These are phyloP conservation scores for Phialophora verrucosa DNA, from an alignment of 2,329 filamentous ascomycete species.

Conservation along the genomic window DNA sequence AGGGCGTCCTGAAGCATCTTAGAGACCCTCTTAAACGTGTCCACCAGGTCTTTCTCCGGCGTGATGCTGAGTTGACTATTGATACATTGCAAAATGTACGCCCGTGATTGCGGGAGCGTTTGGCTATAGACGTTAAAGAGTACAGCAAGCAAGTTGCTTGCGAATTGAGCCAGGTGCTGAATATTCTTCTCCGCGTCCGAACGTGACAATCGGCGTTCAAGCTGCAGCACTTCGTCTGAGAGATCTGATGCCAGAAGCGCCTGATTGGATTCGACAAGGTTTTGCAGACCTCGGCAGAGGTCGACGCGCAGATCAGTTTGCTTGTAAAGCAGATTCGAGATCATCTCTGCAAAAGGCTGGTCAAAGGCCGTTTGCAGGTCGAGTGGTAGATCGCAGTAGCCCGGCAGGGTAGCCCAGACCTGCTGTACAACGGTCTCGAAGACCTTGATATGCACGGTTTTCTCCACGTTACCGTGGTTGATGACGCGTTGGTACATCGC, in stretches of 20 bases:
- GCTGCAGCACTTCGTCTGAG: constrained; percentile 72
- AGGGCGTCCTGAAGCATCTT: constrained; percentile 79
- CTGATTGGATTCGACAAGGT: constrained; percentile 89
- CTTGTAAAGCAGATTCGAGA: constrained; percentile 90
- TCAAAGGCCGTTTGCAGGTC: constrained; percentile 80
- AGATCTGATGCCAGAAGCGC: constrained; percentile 73
- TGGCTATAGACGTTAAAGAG: constrained; percentile 99
- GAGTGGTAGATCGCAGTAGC: constrained; percentile 90
- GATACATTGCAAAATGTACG: constrained; percentile 89
- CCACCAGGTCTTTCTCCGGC: constrained; percentile 75
- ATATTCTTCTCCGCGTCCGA: constrained; percentile 78
- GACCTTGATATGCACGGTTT: constrained; percentile 96
- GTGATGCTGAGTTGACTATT: constrained; percentile 93
- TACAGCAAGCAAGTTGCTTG: constrained; percentile 89
- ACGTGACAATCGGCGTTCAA: constrained; percentile 79
- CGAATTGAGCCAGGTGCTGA: constrained; percentile 76
- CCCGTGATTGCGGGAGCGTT: constrained; percentile 88
- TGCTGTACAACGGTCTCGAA: constrained; percentile 96
- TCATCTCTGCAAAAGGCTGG: constrained; percentile 83
- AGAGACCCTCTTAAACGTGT: constrained; percentile 87
- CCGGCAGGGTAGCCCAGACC: constrained; percentile 90
- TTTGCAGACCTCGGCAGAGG: constrained; percentile 83
- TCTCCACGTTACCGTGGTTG: constrained; percentile 79
- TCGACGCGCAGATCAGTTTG: constrained; percentile 86
- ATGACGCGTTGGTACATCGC: constrained; percentile 86